Evolutionary conservation across 23 red algal species (phyloP).

Genomic region (Gracilaria gracilis): DNA sequence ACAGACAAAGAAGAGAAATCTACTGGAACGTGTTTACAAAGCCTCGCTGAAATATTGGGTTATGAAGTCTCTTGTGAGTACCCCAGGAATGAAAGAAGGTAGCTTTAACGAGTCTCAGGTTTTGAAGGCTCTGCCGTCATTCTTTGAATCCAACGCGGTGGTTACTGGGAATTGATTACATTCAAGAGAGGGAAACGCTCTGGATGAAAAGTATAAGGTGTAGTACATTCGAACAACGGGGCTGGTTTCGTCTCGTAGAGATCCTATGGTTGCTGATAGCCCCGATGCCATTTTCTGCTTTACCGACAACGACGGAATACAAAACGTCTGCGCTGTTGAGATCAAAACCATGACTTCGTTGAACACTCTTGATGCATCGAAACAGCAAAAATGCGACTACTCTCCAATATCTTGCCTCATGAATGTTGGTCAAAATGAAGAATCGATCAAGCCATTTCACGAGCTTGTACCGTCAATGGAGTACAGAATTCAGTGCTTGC

Average conservation of each 20-base stretch:
- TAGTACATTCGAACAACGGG: constrained; percentile 5
- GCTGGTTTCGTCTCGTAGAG: not conserved
- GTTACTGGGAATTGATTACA: too few relatives aligned
- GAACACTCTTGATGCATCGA: not conserved
- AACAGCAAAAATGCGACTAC: not conserved
- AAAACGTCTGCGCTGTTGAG: not conserved
- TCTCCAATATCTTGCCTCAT: not conserved
- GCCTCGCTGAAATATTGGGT: not conserved
- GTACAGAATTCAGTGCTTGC: constrained; percentile 33
- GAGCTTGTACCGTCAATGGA: not conserved
- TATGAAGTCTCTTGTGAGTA: not conserved
- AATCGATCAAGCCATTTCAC: not conserved
- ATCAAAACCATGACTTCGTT: constrained; percentile 41
- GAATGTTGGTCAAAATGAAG: not conserved
- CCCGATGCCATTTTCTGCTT: not conserved
- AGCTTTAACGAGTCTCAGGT: not conserved
- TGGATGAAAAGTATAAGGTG: constrained; percentile 1
- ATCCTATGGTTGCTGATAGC: constrained; percentile 10
- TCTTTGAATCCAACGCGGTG: not conserved
- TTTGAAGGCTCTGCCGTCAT: not conserved
- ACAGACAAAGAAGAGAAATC: too few relatives aligned
- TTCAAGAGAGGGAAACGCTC: too few relatives aligned
- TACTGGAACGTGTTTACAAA: not conserved
- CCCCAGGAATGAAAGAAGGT: not conserved
- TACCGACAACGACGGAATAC: not conserved